Base-by-base conservation (phyloP, 2,329 filamentous ascomycete genomes). In the Exophiala oligosperma region DNA sequence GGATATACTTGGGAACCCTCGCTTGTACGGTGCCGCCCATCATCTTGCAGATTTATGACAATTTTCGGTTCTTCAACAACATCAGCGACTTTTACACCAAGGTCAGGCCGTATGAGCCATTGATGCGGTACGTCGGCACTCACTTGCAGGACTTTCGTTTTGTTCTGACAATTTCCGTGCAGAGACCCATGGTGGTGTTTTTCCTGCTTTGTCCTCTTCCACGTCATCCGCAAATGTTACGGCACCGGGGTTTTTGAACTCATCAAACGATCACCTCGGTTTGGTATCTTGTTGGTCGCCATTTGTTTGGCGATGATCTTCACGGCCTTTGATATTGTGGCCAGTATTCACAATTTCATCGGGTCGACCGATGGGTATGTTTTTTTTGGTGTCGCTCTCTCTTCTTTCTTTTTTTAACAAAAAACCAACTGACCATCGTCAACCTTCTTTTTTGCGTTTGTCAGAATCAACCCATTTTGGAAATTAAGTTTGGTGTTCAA, bases 181-280 rank as follows among this genome's bases (percentile, higher is more conserved):
- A 81, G 80, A 8, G 85, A 88, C 62, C 85, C 85, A 0, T 88
- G 85, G 85, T 88, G 85, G 85, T 79, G 88, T 17, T 84, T 85
- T 63, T 86, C 84, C 0, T 81, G 80, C 1, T 65, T 79, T 59
- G 82, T 77, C 23, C 74, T 89, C 2, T 82, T 87, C 68, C 86
- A 80, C 74, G 84, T 84, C 47, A 86, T 67, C 38, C 59, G 60
- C 17, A 64, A 62, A 35, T 66, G 60, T 26, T 88, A 88, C 68
- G 80, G 83, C 44, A 83, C 87, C 60, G 77, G 77, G 1, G 72
- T 84, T 43, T 66, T 78, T 49, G 82, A 86, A 57, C 77, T 88
- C 17, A 75, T 87, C 53, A 75, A 76, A 4, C 78, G 84, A 4
- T 86, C 83, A 2, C 85, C 85, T 0, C 83, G 85, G 1, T 88